Evolutionary conservation across 2,329 filamentous ascomycete species (phyloP).

Genomic region (Colletotrichum eremochloae): DNA sequence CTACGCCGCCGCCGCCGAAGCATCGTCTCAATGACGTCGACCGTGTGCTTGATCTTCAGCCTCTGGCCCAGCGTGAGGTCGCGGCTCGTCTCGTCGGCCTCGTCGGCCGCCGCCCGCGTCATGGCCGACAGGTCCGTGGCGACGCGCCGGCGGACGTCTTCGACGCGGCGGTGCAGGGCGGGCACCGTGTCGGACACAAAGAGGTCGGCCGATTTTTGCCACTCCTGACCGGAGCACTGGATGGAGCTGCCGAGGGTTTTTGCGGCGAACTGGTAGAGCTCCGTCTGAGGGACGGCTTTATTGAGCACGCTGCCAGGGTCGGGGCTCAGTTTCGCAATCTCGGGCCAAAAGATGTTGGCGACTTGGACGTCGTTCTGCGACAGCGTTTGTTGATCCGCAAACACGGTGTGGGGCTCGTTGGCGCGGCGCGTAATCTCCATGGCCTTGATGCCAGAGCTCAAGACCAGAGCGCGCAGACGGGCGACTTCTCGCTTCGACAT

Average conservation of each 20-base stretch:
- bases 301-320: conserved; percentile 51
- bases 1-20: conserved; percentile 75
- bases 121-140: conserved; percentile 68
- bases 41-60: conserved; percentile 83
- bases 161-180: conserved; percentile 63
- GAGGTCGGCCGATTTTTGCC: conserved; percentile 70
- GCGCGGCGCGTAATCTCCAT: conserved; percentile 81
- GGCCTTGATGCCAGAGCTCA: conserved; percentile 91
- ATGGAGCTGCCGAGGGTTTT: conserved; percentile 64
- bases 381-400: conserved; percentile 15
- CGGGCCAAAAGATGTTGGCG: conserved; percentile 55
- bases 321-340: conserved; percentile 58
- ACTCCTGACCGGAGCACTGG: conserved; percentile 62
- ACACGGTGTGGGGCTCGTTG: conserved; percentile 56
- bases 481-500: conserved; percentile 81
- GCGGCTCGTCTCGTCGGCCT: conserved; percentile 82
- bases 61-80: conserved; percentile 83
- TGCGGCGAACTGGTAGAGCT: conserved; percentile 66
- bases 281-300: conserved; percentile 56
- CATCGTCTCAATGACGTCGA: conserved; percentile 83
- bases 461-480: conserved; percentile 80
- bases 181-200: conserved; percentile 71
- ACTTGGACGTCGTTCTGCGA: conserved; percentile 48
- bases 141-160: conserved; percentile 60
- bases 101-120: conserved; percentile 78